Conservation (phyloP, 768 basidiomycete species). For the Russula virescens region DNA sequence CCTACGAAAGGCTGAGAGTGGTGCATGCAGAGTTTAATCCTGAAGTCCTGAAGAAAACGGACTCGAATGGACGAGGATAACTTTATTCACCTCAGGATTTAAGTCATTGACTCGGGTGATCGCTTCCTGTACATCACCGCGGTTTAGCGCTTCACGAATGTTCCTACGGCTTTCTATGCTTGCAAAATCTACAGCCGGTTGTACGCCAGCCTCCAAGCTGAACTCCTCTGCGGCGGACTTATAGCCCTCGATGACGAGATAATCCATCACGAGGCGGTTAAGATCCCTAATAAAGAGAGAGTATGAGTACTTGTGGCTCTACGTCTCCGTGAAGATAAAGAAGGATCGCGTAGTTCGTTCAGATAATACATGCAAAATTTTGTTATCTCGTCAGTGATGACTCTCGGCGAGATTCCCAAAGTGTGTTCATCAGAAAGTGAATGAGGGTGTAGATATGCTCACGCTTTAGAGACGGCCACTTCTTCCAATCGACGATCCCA, state of each 20-base stretch:
- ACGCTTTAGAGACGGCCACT: constrained; percentile 84
- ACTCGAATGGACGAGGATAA: background rate
- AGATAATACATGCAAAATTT: constrained; percentile 88
- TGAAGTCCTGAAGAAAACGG: constrained; percentile 33
- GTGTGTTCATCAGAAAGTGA: constrained; percentile 53
- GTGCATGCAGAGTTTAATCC: constrained; percentile 98
- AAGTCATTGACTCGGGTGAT: constrained; percentile 94
- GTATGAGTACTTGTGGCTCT: constrained; percentile 23
- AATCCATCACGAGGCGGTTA: constrained; percentile 93
- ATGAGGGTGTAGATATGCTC: constrained; percentile 40
- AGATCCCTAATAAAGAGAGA: constrained; percentile 60
- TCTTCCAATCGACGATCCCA: constrained; percentile 83
- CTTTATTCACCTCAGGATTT: constrained; percentile 83
- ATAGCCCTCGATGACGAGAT: constrained; percentile 96
- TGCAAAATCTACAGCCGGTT: constrained; percentile 77
- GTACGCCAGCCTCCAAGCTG: constrained; percentile 76
- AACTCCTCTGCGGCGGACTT: constrained; percentile 95
- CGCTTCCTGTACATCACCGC: constrained; percentile 92
- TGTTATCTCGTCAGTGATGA: constrained; percentile 53
- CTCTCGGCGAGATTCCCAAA: constrained; percentile 99
- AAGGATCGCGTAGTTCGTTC: constrained; percentile 43
- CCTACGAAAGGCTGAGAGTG: constrained; percentile 81
- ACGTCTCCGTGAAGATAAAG: constrained; percentile 25
- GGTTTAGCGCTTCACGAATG: constrained; percentile 89
- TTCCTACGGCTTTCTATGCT: constrained; percentile 92